These are phyloP conservation scores for Picea mariana DNA, from an alignment of 83 land plant genomes.

Conservation along the genomic window DNA sequence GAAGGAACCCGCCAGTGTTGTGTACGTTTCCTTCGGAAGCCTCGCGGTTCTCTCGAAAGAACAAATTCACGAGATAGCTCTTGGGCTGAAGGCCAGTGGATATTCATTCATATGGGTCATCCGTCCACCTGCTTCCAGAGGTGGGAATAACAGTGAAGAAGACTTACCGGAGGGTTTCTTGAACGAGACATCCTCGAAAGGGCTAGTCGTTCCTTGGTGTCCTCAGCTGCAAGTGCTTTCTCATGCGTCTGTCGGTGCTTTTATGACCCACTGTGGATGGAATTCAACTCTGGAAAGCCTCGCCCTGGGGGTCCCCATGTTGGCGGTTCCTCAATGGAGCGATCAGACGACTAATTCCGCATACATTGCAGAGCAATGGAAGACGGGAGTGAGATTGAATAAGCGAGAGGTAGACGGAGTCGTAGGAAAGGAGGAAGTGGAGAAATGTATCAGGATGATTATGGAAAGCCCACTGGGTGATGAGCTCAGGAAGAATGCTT, in stretches of 20 bases:
- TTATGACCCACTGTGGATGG: constrained; percentile 19
- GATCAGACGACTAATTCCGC: constrained; percentile 32
- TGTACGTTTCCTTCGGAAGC: too few species aligned
- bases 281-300: too few species aligned
- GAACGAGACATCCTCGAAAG: too few species aligned
- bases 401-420: constrained; percentile 12
- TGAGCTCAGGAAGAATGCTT: constrained; percentile 7
- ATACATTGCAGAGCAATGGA: constrained; percentile 20
- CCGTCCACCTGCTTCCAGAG: not conserved
- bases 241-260: constrained; percentile 10
- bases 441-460: not conserved
- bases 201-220: constrained; percentile 11
- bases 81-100: not conserved
- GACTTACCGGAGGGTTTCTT: not conserved
- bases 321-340: not conserved
- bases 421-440: constrained; percentile 13
- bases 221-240: constrained; percentile 15
- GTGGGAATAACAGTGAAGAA: not conserved
- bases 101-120: constrained; percentile 29
- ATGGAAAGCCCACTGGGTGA: constrained; percentile 8
- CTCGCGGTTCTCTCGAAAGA: too few species aligned
- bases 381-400: not conserved
- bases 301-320: constrained; percentile 23
- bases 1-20: too few species aligned
- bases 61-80: too few species aligned